Base-by-base conservation (phyloP, 306 rosid species). In the Cucurbita pepo region DNA sequence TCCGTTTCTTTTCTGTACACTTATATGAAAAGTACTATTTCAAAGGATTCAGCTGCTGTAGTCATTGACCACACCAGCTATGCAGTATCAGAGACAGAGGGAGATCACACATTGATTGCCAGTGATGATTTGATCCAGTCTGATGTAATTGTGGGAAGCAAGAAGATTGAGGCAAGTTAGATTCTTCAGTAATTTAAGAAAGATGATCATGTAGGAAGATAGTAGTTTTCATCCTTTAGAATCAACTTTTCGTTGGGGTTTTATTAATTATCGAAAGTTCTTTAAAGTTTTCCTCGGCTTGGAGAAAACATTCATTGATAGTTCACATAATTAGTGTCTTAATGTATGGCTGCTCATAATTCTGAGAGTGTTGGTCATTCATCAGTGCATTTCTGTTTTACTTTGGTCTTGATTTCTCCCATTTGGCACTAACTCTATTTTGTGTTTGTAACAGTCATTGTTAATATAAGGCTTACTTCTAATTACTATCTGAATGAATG, bases 61-160 rank as follows among this genome's bases (percentile, higher is more conserved):
- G 99, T 89, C 78, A 84, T 87, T 30, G 99, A 94, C 79, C 99
- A 94, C 81, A 73, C 88, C 37, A 88, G 96, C 81, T 88, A 94
- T 74, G 92, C 99, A 3, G 84, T 89, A 21, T 85, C 97, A 45
- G 76, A 85, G 19, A 79, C 77, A 14, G 99, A 94, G 79, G 99
- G 99, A 55, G 96, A 89, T 79, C 99, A 87, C 72, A 89, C 97
- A 0, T 72, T 94, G 80, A 94, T 94, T 83, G 99, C 99, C 67
- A 85, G 92, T 57, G 92, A 91, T 21, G 81, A 88, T 75, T 91
- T 87, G 56, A 87, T 94, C 37, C 80, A 73, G 81, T 89, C 97
- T 76, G 86, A 84, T 60, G 96, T 84, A 72, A 85, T 94, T 47
- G 76, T 94, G 82, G 99, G 97, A 75, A 86, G 87, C 83, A 75